phyloP scores from a whole-genome alignment of 23 red algal species.

The Gracilaria caudata region DNA sequence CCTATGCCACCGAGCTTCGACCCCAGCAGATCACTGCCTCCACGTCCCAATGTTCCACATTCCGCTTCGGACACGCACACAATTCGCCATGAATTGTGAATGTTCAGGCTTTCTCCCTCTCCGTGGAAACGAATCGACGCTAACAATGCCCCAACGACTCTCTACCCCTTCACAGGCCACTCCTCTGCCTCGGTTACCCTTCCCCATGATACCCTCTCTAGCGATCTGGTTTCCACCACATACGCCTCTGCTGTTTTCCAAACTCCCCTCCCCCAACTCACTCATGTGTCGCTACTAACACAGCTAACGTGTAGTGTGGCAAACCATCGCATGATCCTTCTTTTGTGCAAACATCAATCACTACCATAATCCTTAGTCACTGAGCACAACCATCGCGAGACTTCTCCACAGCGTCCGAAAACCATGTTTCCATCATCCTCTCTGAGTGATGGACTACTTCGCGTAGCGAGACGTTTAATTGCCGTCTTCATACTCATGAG shows the following conservation, averaged over 20 bases:
- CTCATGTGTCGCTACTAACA: conserved; percentile 5
- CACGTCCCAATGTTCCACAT: neutral
- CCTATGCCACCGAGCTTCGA: neutral
- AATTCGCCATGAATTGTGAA: neutral
- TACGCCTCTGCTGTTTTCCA: neutral
- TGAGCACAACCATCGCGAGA: conserved; percentile 20
- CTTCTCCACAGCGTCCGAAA: neutral
- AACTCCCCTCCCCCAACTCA: neutral
- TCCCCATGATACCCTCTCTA: neutral
- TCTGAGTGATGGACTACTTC: neutral
- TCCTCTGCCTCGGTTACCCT: neutral
- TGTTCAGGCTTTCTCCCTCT: neutral
- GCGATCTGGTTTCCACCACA: neutral
- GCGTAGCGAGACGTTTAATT: neutral
- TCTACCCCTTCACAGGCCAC: neutral
- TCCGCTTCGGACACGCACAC: conserved; percentile 9
- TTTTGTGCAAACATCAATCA: neutral
- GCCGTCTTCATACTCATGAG: neutral
- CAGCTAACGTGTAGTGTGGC: neutral
- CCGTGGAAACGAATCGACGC: neutral
- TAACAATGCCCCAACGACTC: neutral
- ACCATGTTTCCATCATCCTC: conserved; percentile 12
- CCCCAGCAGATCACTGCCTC: neutral
- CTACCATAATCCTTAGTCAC: neutral
- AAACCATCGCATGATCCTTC: conserved; percentile 4